Evolutionary conservation across 1,139 yeast genomes (phyloP), one percentile per base, ranked within the genome.

Genomic region (Geotrichum cucujoidarum): DNA sequence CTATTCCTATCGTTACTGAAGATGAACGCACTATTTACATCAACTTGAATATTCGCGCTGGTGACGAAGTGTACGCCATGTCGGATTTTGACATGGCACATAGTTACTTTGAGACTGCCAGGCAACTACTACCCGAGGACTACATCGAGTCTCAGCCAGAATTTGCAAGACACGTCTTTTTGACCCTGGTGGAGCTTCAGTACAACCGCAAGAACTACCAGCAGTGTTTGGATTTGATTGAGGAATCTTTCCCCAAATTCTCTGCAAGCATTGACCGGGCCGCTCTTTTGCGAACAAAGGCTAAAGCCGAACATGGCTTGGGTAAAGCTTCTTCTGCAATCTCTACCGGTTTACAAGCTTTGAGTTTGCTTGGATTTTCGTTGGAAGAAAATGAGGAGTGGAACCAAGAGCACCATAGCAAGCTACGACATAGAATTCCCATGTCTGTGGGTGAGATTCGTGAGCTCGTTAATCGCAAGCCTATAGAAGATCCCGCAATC

Each of bases 401-500:
- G 59, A 62, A 64, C 45, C 53, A 52, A 18, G 53, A 50, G 13
- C 60, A 65, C 33, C 57, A 62, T 13, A 57, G 60, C 3, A 60
- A 57, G 22, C 56, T 71, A 31, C 52, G 59, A 17, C 62, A 63
- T 6, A 64, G 66, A 43, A 61, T 74, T 4, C 79, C 80, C 0
- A 56, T 70, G 3, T 69, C 78, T 1, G 64, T 72, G 1, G 60
- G 68, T 1, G 80, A 75, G 43, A 72, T 77, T 14, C 58, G 76
- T 27, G 61, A 60, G 6, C 57, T 75, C 44, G 64, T 61, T 3
- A 54, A 61, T 1, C 47, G 60, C 3, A 62, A 63, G 11, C 49
- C 50, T 1, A 59, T 69, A 1, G 64, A 64, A 3, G 65, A 71
- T 36, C 65, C 68, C 2, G 58, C 61, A 14, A 58, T 65, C 1